A percentile compares a stretch with the other conserved stretches of the same genome.
Evolutionary conservation across 2,329 filamentous ascomycete genomes (phyloP).

Genomic region (Cytospora schulzeri): DNA sequence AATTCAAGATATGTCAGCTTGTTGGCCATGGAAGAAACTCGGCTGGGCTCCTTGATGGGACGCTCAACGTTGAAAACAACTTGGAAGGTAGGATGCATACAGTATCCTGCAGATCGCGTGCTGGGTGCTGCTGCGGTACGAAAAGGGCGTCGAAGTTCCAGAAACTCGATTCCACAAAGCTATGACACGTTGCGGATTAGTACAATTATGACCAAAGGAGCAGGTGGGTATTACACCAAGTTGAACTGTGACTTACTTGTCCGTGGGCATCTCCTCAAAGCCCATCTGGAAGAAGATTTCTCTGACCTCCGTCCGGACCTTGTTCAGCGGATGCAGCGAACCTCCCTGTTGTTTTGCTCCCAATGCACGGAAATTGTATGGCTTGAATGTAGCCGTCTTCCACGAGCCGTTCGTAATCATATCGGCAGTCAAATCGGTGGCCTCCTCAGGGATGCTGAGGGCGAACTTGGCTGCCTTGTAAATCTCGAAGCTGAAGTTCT

Average conservation of each 20-base stretch:
- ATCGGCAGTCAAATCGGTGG: slow-evolving; percentile 91
- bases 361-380: slow-evolving; percentile 57
- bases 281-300: slow-evolving; percentile 99
- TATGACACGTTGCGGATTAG: neutral
- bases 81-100: neutral
- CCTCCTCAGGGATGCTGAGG: slow-evolving; percentile 85
- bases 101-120: slow-evolving; percentile 95
- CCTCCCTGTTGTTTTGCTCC: slow-evolving; percentile 64
- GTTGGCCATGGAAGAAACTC: neutral
- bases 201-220: neutral
- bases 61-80: neutral
- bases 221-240: neutral
- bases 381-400: slow-evolving; percentile 91
- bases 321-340: slow-evolving; percentile 75
- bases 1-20: neutral
- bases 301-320: slow-evolving; percentile 93
- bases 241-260: slow-evolving; percentile 57
- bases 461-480: slow-evolving; percentile 87
- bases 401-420: slow-evolving; percentile 87
- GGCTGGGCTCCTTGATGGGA: neutral
- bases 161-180: slow-evolving; percentile 85
- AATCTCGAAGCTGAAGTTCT: slow-evolving; percentile 82
- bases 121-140: slow-evolving; percentile 96
- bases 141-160: slow-evolving; percentile 99
- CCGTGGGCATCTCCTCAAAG: slow-evolving; percentile 97